Evolutionary conservation across 2,329 filamentous ascomycete species (phyloP).

Genomic region (Plenodomus lindquistii): DNA sequence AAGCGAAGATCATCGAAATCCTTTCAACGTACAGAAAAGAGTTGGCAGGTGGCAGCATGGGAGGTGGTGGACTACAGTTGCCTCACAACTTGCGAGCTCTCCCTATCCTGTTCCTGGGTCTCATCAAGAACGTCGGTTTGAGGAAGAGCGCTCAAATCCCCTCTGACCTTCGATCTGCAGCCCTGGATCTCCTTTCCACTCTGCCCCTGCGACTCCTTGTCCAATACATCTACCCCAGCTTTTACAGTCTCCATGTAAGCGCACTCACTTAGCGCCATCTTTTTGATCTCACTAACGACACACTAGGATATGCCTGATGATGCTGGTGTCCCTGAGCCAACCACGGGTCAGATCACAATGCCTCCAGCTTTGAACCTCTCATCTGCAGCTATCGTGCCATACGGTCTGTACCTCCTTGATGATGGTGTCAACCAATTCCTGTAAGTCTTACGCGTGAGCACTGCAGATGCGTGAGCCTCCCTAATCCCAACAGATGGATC

Average conservation of each 20-base stretch:
- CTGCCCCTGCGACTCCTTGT: constrained; percentile 86
- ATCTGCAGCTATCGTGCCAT: constrained; percentile 83
- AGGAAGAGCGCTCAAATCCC: constrained; percentile 45
- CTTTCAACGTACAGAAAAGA: constrained; percentile 97
- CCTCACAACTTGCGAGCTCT: constrained; percentile 88
- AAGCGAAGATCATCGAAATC: constrained; percentile 89
- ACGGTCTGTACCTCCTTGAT: constrained; percentile 93
- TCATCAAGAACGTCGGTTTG: constrained; percentile 83
- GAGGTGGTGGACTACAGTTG: constrained; percentile 87
- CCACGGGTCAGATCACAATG: constrained; percentile 86
- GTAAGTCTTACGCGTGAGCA: constrained; percentile 50
- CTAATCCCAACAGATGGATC: constrained; percentile 64
- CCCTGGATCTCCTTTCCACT: constrained; percentile 91
- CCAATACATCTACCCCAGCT: constrained; percentile 73
- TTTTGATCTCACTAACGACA: constrained; percentile 67
- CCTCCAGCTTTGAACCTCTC: constrained; percentile 84
- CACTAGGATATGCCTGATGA: constrained; percentile 97
- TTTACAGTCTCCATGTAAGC: constrained; percentile 38
- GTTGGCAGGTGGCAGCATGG: constrained; percentile 92
- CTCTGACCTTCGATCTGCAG: constrained; percentile 83
- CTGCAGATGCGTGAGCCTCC: neutral
- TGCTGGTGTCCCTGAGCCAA: constrained; percentile 80
- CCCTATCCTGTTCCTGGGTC: constrained; percentile 85
- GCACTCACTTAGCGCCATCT: neutral
- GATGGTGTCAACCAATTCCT: constrained; percentile 97